Conservation (phyloP, 2,329 filamentous ascomycete species). For the Tolypocladium nubicola region DNA sequence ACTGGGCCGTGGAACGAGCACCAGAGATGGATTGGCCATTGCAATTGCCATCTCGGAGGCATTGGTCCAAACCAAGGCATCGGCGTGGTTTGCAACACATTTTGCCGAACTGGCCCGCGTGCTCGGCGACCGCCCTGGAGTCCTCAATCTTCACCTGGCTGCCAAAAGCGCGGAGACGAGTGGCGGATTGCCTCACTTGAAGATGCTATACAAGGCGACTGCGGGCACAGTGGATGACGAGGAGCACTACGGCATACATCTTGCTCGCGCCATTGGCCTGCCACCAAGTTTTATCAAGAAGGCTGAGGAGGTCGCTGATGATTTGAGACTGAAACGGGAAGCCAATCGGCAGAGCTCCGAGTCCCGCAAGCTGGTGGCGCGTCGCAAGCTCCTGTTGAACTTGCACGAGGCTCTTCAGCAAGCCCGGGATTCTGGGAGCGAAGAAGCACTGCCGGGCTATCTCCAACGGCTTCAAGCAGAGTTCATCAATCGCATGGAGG, state of each 20-base stretch:
- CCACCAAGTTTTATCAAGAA: slow-evolving; percentile 55
- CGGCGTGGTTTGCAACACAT: slow-evolving; percentile 91
- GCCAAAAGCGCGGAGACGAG: slow-evolving; percentile 49
- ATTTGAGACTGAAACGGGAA: slow-evolving; percentile 47
- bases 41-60: slow-evolving; percentile 85
- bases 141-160: slow-evolving; percentile 72
- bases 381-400: slow-evolving; percentile 62
- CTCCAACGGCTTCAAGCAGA: slow-evolving; percentile 48
- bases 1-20: slow-evolving; percentile 82
- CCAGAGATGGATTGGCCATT: slow-evolving; percentile 78
- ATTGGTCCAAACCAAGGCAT: slow-evolving; percentile 64
- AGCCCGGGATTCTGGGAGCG: slow-evolving; percentile 51
- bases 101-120: slow-evolving; percentile 75
- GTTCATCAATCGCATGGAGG: slow-evolving; percentile 62
- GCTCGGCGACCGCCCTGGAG: slow-evolving; percentile 63
- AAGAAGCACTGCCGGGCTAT: slow-evolving; percentile 40
- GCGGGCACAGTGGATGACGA: slow-evolving; percentile 59
- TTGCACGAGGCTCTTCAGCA: slow-evolving; percentile 64
- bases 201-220: slow-evolving; percentile 78
- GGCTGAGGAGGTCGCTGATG: slow-evolving; percentile 55
- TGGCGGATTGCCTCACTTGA: slow-evolving; percentile 50
- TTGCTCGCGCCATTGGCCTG: slow-evolving; percentile 66
- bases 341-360: slow-evolving; percentile 48
- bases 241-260: slow-evolving; percentile 68
- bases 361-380: slow-evolving; percentile 46